These are phyloP conservation scores for Zygosaccharomyces bailii DNA, from an alignment of 805 yeast species.

Conservation along the genomic window DNA sequence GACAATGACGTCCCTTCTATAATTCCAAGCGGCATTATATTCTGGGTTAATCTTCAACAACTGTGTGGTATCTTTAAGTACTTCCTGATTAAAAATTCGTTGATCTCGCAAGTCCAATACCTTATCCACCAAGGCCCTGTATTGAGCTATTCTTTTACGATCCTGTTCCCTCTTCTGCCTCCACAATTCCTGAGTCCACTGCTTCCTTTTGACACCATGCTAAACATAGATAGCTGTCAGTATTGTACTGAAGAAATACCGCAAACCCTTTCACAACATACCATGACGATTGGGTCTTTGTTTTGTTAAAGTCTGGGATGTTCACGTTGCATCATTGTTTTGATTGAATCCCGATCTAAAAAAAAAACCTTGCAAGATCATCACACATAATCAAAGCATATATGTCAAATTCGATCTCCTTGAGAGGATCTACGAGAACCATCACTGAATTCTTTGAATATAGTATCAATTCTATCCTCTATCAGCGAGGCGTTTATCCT, in stretches of 20 bases:
- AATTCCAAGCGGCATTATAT: slow-evolving; percentile 86
- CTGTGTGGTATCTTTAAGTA: slow-evolving; percentile 53
- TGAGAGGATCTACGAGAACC: slow-evolving; percentile 73
- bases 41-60: slow-evolving; percentile 75
- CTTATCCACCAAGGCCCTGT: slow-evolving; percentile 43
- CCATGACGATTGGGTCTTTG: slow-evolving; percentile 8
- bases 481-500: slow-evolving; percentile 88
- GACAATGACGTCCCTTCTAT: slow-evolving; percentile 65
- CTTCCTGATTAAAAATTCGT: slow-evolving; percentile 34
- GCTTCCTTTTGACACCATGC: slow-evolving; percentile 72
- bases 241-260: neutral
- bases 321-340: neutral
- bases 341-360: neutral
- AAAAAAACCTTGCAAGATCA: neutral
- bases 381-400: neutral
- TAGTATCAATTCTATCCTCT: slow-evolving; percentile 74
- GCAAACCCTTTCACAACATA: slow-evolving; percentile 6
- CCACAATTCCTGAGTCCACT: slow-evolving; percentile 53
- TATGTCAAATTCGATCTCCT: slow-evolving; percentile 36
- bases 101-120: slow-evolving; percentile 40
- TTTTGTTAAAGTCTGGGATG: neutral
- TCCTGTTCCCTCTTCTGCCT: slow-evolving; percentile 55
- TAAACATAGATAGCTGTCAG: slow-evolving; percentile 24
- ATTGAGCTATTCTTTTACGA: slow-evolving; percentile 53
- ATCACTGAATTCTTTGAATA: slow-evolving; percentile 84